Evolutionary conservation across 495 filamentous ascomycete species (phyloP).

Genomic region (Cudoniella acicularis): DNA sequence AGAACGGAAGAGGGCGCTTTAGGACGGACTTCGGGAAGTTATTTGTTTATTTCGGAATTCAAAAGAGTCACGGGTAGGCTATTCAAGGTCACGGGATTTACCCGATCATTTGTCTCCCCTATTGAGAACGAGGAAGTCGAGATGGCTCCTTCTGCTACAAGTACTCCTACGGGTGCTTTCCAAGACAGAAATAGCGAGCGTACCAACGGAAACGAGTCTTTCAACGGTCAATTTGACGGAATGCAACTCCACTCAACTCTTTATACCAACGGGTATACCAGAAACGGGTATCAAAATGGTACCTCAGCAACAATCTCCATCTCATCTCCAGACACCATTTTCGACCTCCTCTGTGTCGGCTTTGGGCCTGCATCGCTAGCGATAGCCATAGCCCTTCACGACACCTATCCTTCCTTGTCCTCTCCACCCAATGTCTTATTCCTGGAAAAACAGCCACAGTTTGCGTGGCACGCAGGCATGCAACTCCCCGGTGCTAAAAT

Average conservation of each 20-base stretch:
- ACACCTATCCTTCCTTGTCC: slow-evolving; percentile 41
- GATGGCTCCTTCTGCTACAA: slow-evolving; percentile 24
- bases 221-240: background rate
- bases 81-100: background rate
- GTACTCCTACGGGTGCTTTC: background rate
- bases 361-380: slow-evolving; percentile 92
- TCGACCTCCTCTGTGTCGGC: slow-evolving; percentile 82
- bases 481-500: slow-evolving; percentile 87
- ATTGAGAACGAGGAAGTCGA: background rate
- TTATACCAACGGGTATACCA: background rate
- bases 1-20: too few relatives aligned
- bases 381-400: slow-evolving; percentile 87
- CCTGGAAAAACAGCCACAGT: slow-evolving; percentile 77
- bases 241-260: background rate
- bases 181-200: slow-evolving; percentile 1
- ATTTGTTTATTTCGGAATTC: background rate
- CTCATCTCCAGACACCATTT: slow-evolving; percentile 7
- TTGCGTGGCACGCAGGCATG: slow-evolving; percentile 95
- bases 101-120: background rate
- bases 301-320: background rate
- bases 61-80: background rate
- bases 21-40: background rate
- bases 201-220: background rate
- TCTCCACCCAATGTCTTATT: slow-evolving; percentile 67
- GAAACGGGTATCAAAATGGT: background rate